A percentile compares a stretch with the other conserved stretches of the same genome.
phyloP scores from a whole-genome alignment of 148 eudicot species.

The Rhododendron williamsianum region DNA sequence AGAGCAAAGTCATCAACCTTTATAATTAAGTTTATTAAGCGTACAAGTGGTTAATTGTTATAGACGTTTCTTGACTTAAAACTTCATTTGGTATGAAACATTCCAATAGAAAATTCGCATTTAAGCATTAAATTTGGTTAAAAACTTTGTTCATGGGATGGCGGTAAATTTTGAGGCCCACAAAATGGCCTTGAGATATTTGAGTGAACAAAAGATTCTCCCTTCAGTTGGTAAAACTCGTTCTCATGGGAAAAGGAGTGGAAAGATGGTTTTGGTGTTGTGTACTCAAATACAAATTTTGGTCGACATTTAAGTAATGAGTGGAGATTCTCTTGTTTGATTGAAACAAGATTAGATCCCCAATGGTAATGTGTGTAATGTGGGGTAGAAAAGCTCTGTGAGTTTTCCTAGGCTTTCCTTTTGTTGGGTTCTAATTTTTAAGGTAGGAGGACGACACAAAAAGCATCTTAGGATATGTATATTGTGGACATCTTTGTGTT shows the following conservation, averaged over 20 bases:
- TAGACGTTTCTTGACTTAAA: background rate
- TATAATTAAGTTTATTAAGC: background rate
- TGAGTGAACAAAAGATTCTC: background rate
- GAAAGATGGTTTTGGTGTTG: background rate
- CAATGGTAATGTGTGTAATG: background rate
- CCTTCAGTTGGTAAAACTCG: background rate
- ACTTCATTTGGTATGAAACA: background rate
- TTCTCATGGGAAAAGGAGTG: background rate
- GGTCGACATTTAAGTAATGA: background rate
- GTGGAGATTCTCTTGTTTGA: background rate
- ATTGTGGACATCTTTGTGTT: background rate
- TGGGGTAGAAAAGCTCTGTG: background rate
- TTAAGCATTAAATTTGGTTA: background rate
- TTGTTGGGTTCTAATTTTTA: background rate
- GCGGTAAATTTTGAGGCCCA: background rate
- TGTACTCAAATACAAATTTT: background rate
- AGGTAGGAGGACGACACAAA: background rate
- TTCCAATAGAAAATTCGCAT: background rate
- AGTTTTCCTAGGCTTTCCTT: background rate
- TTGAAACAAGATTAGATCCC: background rate
- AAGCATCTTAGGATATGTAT: background rate
- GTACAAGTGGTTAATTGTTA: background rate
- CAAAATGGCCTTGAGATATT: background rate
- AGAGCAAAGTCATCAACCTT: background rate
- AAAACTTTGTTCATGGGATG: background rate